Percentiles rank a stretch among this genome's conserved stretches.
Evolutionary conservation across 768 basidiomycete genomes (phyloP).

Genomic region (Psilocybe cubensis): DNA sequence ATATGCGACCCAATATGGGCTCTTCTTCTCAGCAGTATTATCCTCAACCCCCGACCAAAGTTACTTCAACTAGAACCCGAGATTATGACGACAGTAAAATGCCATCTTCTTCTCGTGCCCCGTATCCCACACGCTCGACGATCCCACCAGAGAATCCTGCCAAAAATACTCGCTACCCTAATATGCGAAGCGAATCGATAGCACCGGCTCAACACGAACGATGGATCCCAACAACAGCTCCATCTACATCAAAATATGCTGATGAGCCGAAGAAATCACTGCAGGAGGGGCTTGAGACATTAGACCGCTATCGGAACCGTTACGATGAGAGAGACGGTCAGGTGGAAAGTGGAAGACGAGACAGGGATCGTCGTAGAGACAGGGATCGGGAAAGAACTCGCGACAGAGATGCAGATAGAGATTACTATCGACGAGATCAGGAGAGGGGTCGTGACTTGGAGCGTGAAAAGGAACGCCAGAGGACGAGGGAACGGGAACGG

Average conservation of each 20-base stretch:
- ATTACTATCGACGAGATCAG: slow-evolving; percentile 14
- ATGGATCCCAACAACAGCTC: slow-evolving; percentile 23
- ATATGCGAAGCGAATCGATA: slow-evolving; percentile 16
- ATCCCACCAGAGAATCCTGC: slow-evolving; percentile 13
- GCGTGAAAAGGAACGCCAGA: slow-evolving; percentile 17
- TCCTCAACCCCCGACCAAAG: slow-evolving; percentile 16
- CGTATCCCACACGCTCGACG: slow-evolving; percentile 13
- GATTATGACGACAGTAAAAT: slow-evolving; percentile 19
- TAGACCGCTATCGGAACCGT: slow-evolving; percentile 13
- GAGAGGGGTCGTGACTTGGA: slow-evolving; percentile 15
- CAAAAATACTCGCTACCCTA: slow-evolving; percentile 13
- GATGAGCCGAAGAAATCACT: slow-evolving; percentile 17
- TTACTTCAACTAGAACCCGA: slow-evolving; percentile 18
- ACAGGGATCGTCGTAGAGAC: slow-evolving; percentile 24
- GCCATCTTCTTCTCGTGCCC: slow-evolving; percentile 15
- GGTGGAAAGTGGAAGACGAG: slow-evolving; percentile 12
- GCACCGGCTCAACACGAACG: slow-evolving; percentile 21
- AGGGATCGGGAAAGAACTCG: slow-evolving; percentile 23
- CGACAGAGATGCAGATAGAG: slow-evolving; percentile 21
- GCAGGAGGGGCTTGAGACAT: slow-evolving; percentile 11
- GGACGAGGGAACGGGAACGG: slow-evolving; percentile 16
- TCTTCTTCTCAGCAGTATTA: slow-evolving; percentile 15
- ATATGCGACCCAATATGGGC: slow-evolving; percentile 17
- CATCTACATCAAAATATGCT: slow-evolving; percentile 21
- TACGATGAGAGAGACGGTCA: slow-evolving; percentile 14